Evolutionary conservation across 805 yeast genomes (phyloP), one percentile per base, ranked within the genome.

Genomic region (Spathaspora arborariae): DNA sequence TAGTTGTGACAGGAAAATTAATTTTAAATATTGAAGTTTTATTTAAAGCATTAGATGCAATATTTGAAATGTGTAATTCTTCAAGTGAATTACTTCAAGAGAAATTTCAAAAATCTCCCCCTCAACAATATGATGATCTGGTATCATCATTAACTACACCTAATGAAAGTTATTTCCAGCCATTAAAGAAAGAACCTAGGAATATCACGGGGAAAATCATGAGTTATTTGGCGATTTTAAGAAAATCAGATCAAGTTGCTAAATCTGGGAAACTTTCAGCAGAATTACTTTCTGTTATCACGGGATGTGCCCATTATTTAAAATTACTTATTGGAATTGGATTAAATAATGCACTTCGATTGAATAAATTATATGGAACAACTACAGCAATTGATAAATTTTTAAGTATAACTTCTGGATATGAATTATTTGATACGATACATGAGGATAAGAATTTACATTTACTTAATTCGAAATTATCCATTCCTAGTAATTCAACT

Each of bases 221-320:
- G 85, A 82, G 88, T 42, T 92, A 89, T 66, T 75, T 94, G 60
- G 90, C 96, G 1, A 75, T 89, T 27, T 67, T 94, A 38, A 75
- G 97, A 51, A 89, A 88, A 57, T 72, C 81, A 0, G 52, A 64
- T 54, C 65, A 65, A 40, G 57, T 66, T 2, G 58, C 65, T 2
- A 56, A 62, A 8, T 67, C 73, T 3, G 75, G 75, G 52, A 52
- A 76, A 39, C 67, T 78, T 36, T 80, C 90, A 0, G 83, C 86
- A 3, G 84, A 82, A 45, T 60, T 92, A 35, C 75, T 94, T 54
- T 80, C 92, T 0, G 81, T 91, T 9, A 91, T 91, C 4, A 88
- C 97, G 1, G 90, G 95, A 0, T 71, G 92, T 55, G 97, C 99
- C 0, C 98, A 94, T 62, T 92, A 90, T 64, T 72, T 94, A 56